These are phyloP conservation scores for Discostella stelligera DNA, from an alignment of 352 stramenopile genomes.

Conservation along the genomic window DNA sequence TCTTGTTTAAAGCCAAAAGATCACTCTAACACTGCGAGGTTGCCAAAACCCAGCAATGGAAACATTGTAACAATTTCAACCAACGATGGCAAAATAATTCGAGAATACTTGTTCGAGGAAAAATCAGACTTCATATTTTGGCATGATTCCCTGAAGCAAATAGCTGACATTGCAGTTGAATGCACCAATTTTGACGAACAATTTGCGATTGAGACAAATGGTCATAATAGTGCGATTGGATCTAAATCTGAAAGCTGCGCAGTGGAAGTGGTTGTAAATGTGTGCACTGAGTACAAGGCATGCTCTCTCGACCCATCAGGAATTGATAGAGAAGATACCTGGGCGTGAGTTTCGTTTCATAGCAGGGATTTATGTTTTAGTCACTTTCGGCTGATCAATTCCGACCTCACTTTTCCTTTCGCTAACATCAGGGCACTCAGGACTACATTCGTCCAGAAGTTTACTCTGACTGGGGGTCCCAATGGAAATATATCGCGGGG, in stretches of 20 bases:
- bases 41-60: slow-evolving; percentile 21
- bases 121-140: slow-evolving; percentile 61
- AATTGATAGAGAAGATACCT: slow-evolving; percentile 67
- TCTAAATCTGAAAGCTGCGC: slow-evolving; percentile 17
- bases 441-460: slow-evolving; percentile 78
- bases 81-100: slow-evolving; percentile 53
- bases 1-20: slow-evolving; percentile 13
- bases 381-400: slow-evolving; percentile 31
- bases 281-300: slow-evolving; percentile 74
- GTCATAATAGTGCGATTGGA: neutral
- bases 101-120: slow-evolving; percentile 64
- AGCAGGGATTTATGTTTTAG: neutral
- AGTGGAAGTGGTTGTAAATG: slow-evolving; percentile 58
- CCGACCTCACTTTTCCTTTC: neutral
- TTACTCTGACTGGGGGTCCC: slow-evolving; percentile 61
- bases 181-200: neutral
- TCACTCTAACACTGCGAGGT: slow-evolving; percentile 18
- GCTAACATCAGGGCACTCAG: slow-evolving; percentile 8
- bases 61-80: slow-evolving; percentile 55
- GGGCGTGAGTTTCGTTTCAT: slow-evolving; percentile 54
- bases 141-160: slow-evolving; percentile 33
- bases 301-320: slow-evolving; percentile 74
- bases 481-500: slow-evolving; percentile 64
- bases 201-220: neutral
- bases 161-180: slow-evolving; percentile 1